Base-by-base conservation (phyloP, 164 flowering plant genomes). In the Nelumbo lutea region DNA sequence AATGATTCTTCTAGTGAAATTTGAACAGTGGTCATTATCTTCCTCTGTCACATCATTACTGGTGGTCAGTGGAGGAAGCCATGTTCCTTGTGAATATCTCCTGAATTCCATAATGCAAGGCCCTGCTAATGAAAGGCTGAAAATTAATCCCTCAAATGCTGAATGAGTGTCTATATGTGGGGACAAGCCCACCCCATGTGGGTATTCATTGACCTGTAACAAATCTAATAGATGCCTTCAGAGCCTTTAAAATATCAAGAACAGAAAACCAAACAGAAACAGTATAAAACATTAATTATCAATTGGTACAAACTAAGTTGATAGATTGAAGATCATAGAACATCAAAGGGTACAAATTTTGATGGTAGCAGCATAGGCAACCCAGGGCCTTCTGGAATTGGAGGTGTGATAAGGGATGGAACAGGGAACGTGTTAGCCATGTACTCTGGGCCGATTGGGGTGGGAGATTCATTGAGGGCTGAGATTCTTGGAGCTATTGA, bases 161-260 rank as follows among this genome's bases (percentile, higher is more conserved):
- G 98, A 95, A 81, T 92, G 97, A 13, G 98, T 92, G 78, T 95
- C 98, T 64, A 94, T 85, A 72, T 94, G 98, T 14, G 98, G 98
- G 62, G 98, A 84, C 82, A 94, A 81, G 9, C 97, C 98, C 66
- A 91, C 97, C 9, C 97, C 98, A 69, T 84, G 78, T 63, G 93
- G 96, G 61, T 94, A 94, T 74, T 91, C 98, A 77, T 91, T 91
- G 63, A 94, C 98, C 98, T 94, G 90, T 44, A 66, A 68, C 55
- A 65, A 45, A 45, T 66, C 61, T 51, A 64, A 56, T 58, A 55
- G 46, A 27, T 57, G 27, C 47, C 41, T 40, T 61, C 51, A 42
- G 66, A 52, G 39, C 39, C 27, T 50, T 2, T 10, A 50, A 6
- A n/a, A 51, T 38, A 39, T 15, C 53, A 14, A 51, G 42, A 59